These are phyloP conservation scores for Murraya paniculata DNA, from an alignment of 345 rosid genomes.

Conservation along the genomic window DNA sequence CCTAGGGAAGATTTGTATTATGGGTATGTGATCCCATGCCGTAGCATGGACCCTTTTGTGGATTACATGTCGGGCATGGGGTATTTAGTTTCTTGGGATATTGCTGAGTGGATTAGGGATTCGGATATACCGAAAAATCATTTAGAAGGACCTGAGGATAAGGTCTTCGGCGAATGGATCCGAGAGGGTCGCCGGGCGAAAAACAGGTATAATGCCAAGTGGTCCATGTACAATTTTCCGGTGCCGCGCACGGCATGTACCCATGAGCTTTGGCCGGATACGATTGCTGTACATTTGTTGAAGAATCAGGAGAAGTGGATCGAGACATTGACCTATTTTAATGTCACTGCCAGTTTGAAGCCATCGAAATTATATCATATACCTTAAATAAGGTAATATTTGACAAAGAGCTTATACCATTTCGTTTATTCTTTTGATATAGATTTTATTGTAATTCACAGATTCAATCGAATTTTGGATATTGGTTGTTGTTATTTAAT, in stretches of 20 bases:
- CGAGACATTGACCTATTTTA: slow-evolving; percentile 58
- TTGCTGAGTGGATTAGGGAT: slow-evolving; percentile 73
- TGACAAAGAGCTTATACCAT: background rate
- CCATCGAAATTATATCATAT: slow-evolving; percentile 88
- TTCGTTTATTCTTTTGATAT: slow-evolving; percentile 10
- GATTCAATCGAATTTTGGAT: background rate
- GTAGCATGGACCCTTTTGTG: slow-evolving; percentile 84
- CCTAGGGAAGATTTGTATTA: slow-evolving; percentile 79
- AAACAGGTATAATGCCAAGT: slow-evolving; percentile 71
- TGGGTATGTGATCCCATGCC: slow-evolving; percentile 82
- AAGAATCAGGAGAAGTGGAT: slow-evolving; percentile 86
- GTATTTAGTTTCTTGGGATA: slow-evolving; percentile 81
- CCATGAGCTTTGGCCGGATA: slow-evolving; percentile 79
- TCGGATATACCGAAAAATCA: slow-evolving; percentile 71
- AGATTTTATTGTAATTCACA: background rate
- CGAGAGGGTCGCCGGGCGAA: slow-evolving; percentile 60
- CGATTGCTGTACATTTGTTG: slow-evolving; percentile 71
- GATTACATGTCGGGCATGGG: slow-evolving; percentile 96
- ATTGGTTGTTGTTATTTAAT: background rate
- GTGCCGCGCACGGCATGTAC: slow-evolving; percentile 59
- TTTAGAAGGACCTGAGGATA: slow-evolving; percentile 73
- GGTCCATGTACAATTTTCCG: slow-evolving; percentile 84
- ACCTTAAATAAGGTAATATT: slow-evolving; percentile 16
- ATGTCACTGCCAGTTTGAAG: slow-evolving; percentile 62
- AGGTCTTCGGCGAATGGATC: slow-evolving; percentile 71